Base-by-base conservation (phyloP, 73 alveolate species). In the Loxodes magnus region DNA sequence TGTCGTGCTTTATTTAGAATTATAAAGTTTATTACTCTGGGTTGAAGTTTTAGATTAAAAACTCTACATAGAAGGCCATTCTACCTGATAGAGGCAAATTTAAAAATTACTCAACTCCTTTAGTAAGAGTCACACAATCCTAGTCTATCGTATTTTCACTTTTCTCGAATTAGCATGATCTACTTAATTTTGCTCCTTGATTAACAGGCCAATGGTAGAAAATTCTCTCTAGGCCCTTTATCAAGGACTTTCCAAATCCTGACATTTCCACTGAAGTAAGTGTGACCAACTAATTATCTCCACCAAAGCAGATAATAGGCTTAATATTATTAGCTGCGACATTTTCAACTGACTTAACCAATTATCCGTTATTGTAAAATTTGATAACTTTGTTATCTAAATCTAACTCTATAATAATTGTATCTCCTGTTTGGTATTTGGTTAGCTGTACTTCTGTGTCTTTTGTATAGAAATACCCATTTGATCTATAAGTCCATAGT, bases 231-330 rank as follows among this genome's bases (percentile, higher is more conserved):
- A 22, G 59, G 50, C n/a, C 22, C 26, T 24, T 46, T 19, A 10
- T 25, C n/a, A 46, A 24, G n/a, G 22, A 25, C 59, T 46, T 46
- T 19, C 2, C 39, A 0, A 0, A 46, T 0, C 10, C 20, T n/a
- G 5, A 41, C 59, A 24, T 2, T 46, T 46, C 52, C 59, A 46
- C 59, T 46, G 59, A 46, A 1, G n/a, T n/a, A 9, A 46, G 22
- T 5, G 59, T 46, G 50, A 46, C 59, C n/a, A 46, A 1, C 39
- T 46, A 41, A 24, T 25, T 25, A 1, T 37, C 22, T n/a, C 59
- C 59, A 0, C 59, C 59, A 24, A 46, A 46, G 39, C 59, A 46
- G 5, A 46, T 46, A 17, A 46, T 19, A n/a, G 59, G 59, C 14
- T 5, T 1, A 0, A 46, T 41, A 1, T 9, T 41, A 1, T 46